Base-by-base conservation (phyloP, 306 rosid species). In the Delonix regia region DNA sequence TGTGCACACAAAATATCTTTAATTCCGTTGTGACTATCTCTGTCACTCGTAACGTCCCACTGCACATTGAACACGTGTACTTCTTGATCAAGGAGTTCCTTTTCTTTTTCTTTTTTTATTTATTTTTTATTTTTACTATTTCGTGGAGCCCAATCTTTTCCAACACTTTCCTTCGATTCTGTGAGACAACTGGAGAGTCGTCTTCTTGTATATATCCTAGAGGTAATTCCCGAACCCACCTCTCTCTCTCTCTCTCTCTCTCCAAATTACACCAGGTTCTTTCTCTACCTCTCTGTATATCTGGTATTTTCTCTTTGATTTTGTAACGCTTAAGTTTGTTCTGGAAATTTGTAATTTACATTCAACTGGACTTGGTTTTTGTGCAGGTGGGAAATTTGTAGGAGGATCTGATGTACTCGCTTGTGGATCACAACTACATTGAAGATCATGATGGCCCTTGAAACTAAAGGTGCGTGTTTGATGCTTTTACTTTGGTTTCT, bases 381-480 rank as follows among this genome's bases (percentile, higher is more conserved):
- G n/a, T 51, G 71, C 45, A 69, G 82, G 85, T 60, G 83, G 75
- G 83, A 72, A 68, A 66, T 66, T 73, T 65, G 47, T 38, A n/a
- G 86, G 83, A 85, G 83, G 88, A 87, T 85, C 93, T 89, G 86
- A 89, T 89, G 93, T 85, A 80, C 89, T 70, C 82, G 83, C 85
- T 75, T 80, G 93, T 47, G 88, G 90, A 89, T 89, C 87, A 83
- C 82, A 60, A 78, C 83, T 89, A 78, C 63, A 72, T 83, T 24
- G 69, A 79, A 79, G 89, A 86, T 81, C 89, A 85, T 83, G 87
- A 89, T 83, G 93, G 86, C 89, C 88, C 88, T 76, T 87, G 91
- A 89, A 87, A 86, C 77, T 36, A 61, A 79, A 81, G 93, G 93
- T 87, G 30, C 38, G 38, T 15, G 51, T 45, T 27, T 82, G 21